Conservation (phyloP, 2,329 filamentous ascomycete genomes). For the Penicillium polonicum region DNA sequence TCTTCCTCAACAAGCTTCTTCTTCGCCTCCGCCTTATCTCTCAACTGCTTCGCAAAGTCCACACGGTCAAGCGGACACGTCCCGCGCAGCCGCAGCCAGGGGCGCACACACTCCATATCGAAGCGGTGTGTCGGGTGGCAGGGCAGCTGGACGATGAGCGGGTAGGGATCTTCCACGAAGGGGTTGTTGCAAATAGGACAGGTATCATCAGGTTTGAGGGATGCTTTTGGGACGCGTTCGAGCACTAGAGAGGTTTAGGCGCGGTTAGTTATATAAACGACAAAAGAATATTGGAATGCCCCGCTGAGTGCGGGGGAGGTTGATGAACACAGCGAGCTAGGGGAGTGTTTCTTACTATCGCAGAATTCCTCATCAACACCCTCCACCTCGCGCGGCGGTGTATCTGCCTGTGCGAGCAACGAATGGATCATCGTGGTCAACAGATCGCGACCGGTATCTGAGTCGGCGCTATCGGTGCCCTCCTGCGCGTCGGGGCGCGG, state of each 20-base stretch:
- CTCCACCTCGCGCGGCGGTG: constrained; percentile 59
- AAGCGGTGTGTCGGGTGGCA: constrained; percentile 63
- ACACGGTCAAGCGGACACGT: constrained; percentile 64
- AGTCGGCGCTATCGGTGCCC: constrained; percentile 21
- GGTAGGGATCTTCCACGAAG: constrained; percentile 62
- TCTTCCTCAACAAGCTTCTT: constrained; percentile 44
- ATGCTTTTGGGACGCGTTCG: constrained; percentile 58
- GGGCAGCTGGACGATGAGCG: constrained; percentile 62
- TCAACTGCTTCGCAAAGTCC: constrained; percentile 57
- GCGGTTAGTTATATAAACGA: background rate
- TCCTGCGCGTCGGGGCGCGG: constrained; percentile 34
- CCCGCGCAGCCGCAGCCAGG: constrained; percentile 63
- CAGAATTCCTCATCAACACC: constrained; percentile 63
- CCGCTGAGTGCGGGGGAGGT: background rate
- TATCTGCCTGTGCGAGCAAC: constrained; percentile 56
- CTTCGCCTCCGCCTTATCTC: constrained; percentile 52
- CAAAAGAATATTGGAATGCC: background rate
- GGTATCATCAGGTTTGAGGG: constrained; percentile 52
- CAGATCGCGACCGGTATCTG: constrained; percentile 43
- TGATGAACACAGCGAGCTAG: background rate
- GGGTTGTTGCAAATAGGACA: constrained; percentile 63
- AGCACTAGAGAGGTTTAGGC: constrained; percentile 42
- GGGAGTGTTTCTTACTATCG: constrained; percentile 41
- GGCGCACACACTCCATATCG: constrained; percentile 64
- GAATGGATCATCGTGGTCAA: constrained; percentile 56